phyloP scores from a whole-genome alignment of 75 land plant genomes.

The Cunninghamia lanceolata region DNA sequence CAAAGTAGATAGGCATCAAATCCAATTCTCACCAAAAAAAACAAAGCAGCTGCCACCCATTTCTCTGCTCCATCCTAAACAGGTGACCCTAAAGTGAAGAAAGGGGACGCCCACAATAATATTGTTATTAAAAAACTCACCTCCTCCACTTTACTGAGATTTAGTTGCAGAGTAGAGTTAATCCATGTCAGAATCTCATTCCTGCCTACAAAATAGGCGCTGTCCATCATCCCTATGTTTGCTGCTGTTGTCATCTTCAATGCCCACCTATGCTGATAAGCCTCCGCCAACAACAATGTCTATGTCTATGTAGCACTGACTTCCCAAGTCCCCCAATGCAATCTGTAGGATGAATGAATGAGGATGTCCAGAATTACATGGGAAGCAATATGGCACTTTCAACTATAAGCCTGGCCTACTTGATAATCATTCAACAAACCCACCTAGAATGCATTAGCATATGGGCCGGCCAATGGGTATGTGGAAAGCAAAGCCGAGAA shows the following conservation, averaged over 20 bases:
- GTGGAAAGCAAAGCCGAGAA: not conserved
- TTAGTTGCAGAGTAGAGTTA: conserved; percentile 88
- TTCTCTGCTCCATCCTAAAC: not conserved
- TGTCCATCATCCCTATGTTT: conserved; percentile 96
- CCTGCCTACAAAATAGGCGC: conserved; percentile 92
- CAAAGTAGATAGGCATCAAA: not conserved
- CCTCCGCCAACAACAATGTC: not conserved
- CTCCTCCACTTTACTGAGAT: conserved; percentile 90
- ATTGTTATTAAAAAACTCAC: conserved; percentile 17
- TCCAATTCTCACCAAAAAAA: not conserved
- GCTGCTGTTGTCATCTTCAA: conserved; percentile 45
- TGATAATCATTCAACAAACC: not conserved
- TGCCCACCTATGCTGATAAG: not conserved
- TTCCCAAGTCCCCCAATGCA: not conserved
- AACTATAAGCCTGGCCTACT: not conserved
- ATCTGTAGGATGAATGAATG: not conserved
- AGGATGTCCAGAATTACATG: not conserved
- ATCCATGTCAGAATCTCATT: conserved; percentile 90
- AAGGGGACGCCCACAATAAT: not conserved
- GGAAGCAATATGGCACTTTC: not conserved
- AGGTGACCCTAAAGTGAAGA: not conserved
- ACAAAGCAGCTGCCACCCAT: not conserved
- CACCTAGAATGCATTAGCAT: not conserved
- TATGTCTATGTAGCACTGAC: not conserved
- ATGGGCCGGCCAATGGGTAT: not conserved